Evolutionary conservation across 352 stramenopile species (phyloP).

Genomic region (Globisporangium sylvaticum): DNA sequence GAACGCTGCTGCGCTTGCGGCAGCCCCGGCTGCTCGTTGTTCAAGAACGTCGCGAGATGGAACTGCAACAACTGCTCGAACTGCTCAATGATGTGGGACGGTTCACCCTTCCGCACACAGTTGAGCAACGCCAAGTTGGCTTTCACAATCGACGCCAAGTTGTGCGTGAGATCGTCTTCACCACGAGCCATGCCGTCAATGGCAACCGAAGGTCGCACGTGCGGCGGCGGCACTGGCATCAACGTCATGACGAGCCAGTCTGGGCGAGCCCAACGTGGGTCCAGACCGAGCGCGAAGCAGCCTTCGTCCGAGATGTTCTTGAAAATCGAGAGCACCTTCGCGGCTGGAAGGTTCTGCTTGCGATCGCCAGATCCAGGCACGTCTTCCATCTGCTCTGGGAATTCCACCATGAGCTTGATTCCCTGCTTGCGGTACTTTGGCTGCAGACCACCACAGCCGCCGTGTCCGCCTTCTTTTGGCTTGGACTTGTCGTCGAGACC

Average conservation of each 20-base stretch:
- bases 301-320: conserved; percentile 98
- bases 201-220: conserved; percentile 96
- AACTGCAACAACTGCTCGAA: conserved; percentile 87
- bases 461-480: conserved; percentile 75
- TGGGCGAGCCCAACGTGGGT: conserved; percentile 93
- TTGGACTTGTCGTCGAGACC: conserved; percentile 82
- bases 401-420: conserved; percentile 94
- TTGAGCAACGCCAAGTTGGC: conserved; percentile 95
- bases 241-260: conserved; percentile 99
- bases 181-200: conserved; percentile 92
- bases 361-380: conserved; percentile 92
- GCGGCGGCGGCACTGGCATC: conserved; percentile 96
- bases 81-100: conserved; percentile 95
- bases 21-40: conserved; percentile 97
- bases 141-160: conserved; percentile 98
- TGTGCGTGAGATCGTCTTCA: conserved; percentile 99
- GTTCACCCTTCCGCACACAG: conserved; percentile 94
- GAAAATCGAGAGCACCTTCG: conserved; percentile 94
- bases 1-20: conserved; percentile 95
- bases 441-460: conserved; percentile 82
- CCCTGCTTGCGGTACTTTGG: conserved; percentile 96
- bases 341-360: conserved; percentile 96
- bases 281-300: conserved; percentile 91
- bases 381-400: conserved; percentile 93
- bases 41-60: conserved; percentile 91